Base-by-base conservation (phyloP, 2,329 filamentous ascomycete species). In the Cryphonectria naterciae region DNA sequence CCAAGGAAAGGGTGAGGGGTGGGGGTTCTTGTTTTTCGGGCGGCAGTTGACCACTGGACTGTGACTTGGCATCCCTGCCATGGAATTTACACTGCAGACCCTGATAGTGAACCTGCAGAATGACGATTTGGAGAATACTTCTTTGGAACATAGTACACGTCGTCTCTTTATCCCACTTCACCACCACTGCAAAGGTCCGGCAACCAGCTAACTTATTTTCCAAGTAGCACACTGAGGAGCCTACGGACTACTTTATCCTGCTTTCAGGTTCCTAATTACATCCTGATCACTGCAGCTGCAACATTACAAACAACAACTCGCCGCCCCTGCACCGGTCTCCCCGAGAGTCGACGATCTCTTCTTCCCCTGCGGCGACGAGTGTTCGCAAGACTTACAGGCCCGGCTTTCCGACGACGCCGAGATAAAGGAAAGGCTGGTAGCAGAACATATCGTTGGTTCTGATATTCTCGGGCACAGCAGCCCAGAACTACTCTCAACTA, bases 401-500 rank as follows among this genome's bases (percentile, higher is more conserved):
- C 2, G 54, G 13, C 25, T 5, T 28, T 7, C 35, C 13, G 15
- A 32, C 28, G 11, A 32, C 28, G 11, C 61, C 63, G 25, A 64
- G 10, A 15, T 43, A 25, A 11, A 43, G 37, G 8, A 46, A 13
- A 39, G n/a, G 22, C 46, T 22, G 4, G 22, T 46, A 4, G n/a
- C 22, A 25, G 15, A 46, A 28, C 3, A 46, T 19, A 6, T 54
- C n/a, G 52, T 13, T 6, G 13, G 5, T 39, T 10, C 11, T 37
- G 8, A 39, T n/a, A 1, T 61, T 61, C 66, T 68, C 35, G 52
- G 56, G 37, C n/a, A 62, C 25, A 64, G 28, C 28, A 15, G 19
- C 39, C 58, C 67, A 25, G 46, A 28, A 64, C 46, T 68, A 60
- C 19, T 25, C 37, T 49, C 56, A 49, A 73, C 49, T 71, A 73